Evolutionary conservation across 495 filamentous ascomycete genomes (phyloP).

Genomic region (Podospora australis): DNA sequence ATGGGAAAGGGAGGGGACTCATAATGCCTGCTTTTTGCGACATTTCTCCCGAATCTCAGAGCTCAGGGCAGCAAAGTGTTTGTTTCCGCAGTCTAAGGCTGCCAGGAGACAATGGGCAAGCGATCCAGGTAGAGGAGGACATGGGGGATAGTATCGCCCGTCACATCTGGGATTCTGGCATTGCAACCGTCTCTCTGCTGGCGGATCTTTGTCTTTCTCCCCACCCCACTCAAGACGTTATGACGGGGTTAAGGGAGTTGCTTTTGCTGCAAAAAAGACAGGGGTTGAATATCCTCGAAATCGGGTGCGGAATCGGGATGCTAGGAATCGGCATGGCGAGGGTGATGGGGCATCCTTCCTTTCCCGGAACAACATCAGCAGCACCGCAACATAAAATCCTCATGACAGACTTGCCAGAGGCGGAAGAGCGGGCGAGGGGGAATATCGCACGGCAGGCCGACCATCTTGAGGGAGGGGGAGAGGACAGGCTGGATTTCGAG

Average conservation of each 20-base stretch:
- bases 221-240: not conserved
- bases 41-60: slow-evolving; percentile 12
- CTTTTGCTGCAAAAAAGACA: slow-evolving; percentile 3
- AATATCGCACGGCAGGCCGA: slow-evolving; percentile 31
- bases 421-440: slow-evolving; percentile 45
- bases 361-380: not conserved
- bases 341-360: slow-evolving; percentile 35
- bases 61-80: slow-evolving; percentile 11
- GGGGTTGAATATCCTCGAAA: slow-evolving; percentile 57
- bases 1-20: slow-evolving; percentile 24
- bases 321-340: slow-evolving; percentile 70
- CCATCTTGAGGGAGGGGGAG: not conserved
- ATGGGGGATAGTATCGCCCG: slow-evolving; percentile 92
- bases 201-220: slow-evolving; percentile 25
- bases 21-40: slow-evolving; percentile 35
- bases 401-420: slow-evolving; percentile 80
- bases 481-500: slow-evolving; percentile 40
- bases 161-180: slow-evolving; percentile 75
- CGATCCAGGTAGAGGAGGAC: slow-evolving; percentile 66
- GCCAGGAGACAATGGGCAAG: slow-evolving; percentile 10
- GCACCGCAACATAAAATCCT: slow-evolving; percentile 40
- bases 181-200: slow-evolving; percentile 32
- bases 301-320: slow-evolving; percentile 80
- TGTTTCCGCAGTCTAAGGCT: slow-evolving; percentile 34
- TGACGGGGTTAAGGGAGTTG: slow-evolving; percentile 14